Percentiles rank a stretch among this genome's conserved stretches.
Evolutionary conservation across 108 stramenopile genomes (phyloP).

Genomic region (Skeletonema potamos): DNA sequence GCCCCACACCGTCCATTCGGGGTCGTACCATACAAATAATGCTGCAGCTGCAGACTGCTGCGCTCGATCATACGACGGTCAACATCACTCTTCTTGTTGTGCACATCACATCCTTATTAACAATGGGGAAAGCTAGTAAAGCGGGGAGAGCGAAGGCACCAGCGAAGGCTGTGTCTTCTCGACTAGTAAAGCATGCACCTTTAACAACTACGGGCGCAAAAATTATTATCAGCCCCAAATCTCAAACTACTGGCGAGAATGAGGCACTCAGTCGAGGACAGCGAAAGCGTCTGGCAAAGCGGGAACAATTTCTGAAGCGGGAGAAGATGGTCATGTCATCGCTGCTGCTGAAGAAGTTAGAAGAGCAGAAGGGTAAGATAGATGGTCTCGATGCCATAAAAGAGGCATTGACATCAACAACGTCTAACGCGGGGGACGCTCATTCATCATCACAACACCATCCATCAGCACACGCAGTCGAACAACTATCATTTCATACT

Average conservation of each 20-base stretch:
- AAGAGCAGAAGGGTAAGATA: conserved; percentile 76
- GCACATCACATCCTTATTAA: not conserved
- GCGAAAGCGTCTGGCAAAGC: conserved; percentile 74
- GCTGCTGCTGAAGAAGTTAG: conserved; percentile 54
- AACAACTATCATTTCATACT: conserved; percentile 20
- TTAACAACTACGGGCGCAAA: not conserved
- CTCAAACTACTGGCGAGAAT: conserved; percentile 9
- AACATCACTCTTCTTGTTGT: too few relatives aligned
- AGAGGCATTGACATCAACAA: conserved; percentile 52
- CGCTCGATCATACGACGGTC: too few relatives aligned
- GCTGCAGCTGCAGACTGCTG: too few relatives aligned
- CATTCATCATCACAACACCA: conserved; percentile 5
- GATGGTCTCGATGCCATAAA: conserved; percentile 82
- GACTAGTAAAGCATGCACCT: conserved; percentile 1
- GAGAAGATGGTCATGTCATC: conserved; percentile 82
- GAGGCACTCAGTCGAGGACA: conserved; percentile 76
- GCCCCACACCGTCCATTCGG: too few relatives aligned
- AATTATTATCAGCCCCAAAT: not conserved
- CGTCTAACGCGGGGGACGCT: not conserved
- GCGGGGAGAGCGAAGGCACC: conserved; percentile 2
- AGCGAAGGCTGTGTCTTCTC: conserved; percentile 8
- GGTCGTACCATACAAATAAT: too few relatives aligned
- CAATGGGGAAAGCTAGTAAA: not conserved
- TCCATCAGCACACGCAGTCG: not conserved
- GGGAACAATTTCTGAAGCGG: conserved; percentile 75